Percentiles rank a stretch among this genome's conserved stretches.
phyloP scores from a whole-genome alignment of 768 basidiomycete genomes.

The Mrakia gelida region DNA sequence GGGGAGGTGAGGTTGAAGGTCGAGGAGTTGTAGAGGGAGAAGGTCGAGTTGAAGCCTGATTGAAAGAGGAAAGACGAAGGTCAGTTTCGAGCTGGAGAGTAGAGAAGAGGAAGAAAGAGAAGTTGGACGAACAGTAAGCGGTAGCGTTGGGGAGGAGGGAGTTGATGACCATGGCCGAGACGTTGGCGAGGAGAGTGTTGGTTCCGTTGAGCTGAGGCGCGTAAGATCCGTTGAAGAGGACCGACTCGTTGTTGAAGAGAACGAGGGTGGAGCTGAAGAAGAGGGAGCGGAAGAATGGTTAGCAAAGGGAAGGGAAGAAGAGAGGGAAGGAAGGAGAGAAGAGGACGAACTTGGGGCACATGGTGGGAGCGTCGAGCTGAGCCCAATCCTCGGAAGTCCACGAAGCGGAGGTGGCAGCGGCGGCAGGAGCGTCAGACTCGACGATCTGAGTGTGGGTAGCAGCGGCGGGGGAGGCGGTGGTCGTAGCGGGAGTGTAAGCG shows the following conservation, averaged over 20 bases:
- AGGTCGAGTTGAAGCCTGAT: slow-evolving; percentile 11
- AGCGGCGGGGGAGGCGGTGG: slow-evolving; percentile 14
- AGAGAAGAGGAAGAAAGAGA: background rate
- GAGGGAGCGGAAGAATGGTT: too few relatives aligned
- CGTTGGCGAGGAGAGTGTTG: slow-evolving; percentile 22
- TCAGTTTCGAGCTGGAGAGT: background rate
- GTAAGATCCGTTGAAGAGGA: slow-evolving; percentile 29
- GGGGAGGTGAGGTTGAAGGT: background rate
- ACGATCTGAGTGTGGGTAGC: slow-evolving; percentile 1
- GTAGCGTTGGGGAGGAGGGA: slow-evolving; percentile 22
- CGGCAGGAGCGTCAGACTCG: background rate
- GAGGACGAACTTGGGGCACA: slow-evolving; percentile 20
- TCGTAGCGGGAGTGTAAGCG: background rate
- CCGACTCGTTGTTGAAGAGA: slow-evolving; percentile 20
- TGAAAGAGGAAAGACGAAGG: background rate
- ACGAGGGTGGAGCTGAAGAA: slow-evolving; percentile 7
- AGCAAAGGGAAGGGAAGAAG: too few relatives aligned
- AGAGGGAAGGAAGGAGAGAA: too few relatives aligned
- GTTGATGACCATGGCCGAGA: slow-evolving; percentile 21
- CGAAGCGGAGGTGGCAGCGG: slow-evolving; percentile 17
- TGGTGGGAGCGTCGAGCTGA: background rate
- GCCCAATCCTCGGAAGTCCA: slow-evolving; percentile 6
- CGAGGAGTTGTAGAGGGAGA: slow-evolving; percentile 9
- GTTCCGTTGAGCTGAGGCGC: slow-evolving; percentile 23
- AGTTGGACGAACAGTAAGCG: slow-evolving; percentile 1